Conservation (phyloP, 768 basidiomycete species). For the Panellus pusillus region DNA sequence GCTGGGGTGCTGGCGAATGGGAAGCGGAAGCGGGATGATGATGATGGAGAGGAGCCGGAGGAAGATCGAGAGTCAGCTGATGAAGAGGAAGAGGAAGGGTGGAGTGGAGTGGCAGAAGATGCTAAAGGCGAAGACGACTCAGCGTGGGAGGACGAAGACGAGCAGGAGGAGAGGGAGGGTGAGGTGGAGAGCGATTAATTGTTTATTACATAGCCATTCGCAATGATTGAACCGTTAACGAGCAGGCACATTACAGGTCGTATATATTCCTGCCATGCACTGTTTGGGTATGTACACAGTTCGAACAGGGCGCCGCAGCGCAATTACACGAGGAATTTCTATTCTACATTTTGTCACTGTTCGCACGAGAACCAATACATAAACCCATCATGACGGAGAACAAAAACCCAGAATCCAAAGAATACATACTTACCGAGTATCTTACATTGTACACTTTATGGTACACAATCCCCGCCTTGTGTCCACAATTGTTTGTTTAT, state of each 20-base stretch:
- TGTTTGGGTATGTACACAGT: no score
- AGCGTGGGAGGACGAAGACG: constrained; percentile 28
- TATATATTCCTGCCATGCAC: no score
- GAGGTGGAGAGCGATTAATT: constrained; percentile 27
- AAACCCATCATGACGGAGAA: neutral
- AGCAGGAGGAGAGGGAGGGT: constrained; percentile 29
- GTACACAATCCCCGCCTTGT: no score
- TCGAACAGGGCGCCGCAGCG: no score
- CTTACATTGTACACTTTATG: no score
- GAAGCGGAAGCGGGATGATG: constrained; percentile 36
- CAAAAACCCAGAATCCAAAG: no score
- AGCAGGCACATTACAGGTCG: neutral
- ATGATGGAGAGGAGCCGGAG: constrained; percentile 33
- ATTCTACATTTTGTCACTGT: neutral
- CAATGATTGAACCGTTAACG: no score
- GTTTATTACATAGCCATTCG: neutral
- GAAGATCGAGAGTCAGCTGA: constrained; percentile 27
- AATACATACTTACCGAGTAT: neutral
- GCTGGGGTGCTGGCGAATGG: constrained; percentile 21
- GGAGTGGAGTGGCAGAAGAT: constrained; percentile 22
- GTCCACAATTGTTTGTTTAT: no score
- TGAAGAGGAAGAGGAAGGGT: constrained; percentile 24
- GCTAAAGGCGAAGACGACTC: constrained; percentile 30
- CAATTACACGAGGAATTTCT: neutral
- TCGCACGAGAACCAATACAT: constrained; percentile 2